A percentile compares a stretch with the other conserved stretches of the same genome.
Conservation (phyloP, 1,139 yeast species). For the Saccharomyces pastorianus region DNA sequence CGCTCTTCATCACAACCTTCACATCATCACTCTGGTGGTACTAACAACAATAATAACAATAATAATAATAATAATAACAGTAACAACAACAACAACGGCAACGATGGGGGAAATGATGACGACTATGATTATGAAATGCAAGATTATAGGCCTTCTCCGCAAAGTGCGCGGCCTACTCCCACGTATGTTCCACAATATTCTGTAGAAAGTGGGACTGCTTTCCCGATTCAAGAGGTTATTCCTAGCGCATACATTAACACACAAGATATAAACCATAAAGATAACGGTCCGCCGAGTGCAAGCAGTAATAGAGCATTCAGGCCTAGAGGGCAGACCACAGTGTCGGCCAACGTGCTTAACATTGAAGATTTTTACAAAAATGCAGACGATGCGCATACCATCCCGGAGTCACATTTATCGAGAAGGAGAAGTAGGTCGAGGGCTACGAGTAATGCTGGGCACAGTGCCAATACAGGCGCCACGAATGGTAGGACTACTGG, state of each 20-base stretch:
- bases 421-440: conserved; percentile 1
- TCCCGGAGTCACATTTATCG: neutral
- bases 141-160: conserved; percentile 14
- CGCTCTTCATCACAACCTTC: conserved; percentile 1
- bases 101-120: conserved; percentile 13
- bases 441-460: conserved; percentile 2
- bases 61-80: neutral
- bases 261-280: conserved; percentile 1
- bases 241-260: conserved; percentile 26
- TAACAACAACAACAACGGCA: neutral
- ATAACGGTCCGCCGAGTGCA: conserved; percentile 3
- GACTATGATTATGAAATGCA: conserved; percentile 26
- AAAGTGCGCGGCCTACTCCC: conserved; percentile 17
- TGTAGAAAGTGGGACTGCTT: conserved; percentile 11
- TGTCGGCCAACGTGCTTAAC: conserved; percentile 19
- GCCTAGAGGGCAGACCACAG: conserved; percentile 11
- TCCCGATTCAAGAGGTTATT: conserved; percentile 28
- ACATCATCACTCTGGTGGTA: neutral
- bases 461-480: conserved; percentile 1
- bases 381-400: conserved; percentile 2
- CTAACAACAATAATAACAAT: conserved; percentile 6
- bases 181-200: conserved; percentile 25
- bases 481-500: conserved; percentile 1
- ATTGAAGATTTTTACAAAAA: conserved; percentile 11
- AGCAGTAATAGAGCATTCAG: conserved; percentile 1